Evolutionary conservation across 225 moss, liverwort and hornwort genomes (phyloP).

Genomic region (Asterella californica): DNA sequence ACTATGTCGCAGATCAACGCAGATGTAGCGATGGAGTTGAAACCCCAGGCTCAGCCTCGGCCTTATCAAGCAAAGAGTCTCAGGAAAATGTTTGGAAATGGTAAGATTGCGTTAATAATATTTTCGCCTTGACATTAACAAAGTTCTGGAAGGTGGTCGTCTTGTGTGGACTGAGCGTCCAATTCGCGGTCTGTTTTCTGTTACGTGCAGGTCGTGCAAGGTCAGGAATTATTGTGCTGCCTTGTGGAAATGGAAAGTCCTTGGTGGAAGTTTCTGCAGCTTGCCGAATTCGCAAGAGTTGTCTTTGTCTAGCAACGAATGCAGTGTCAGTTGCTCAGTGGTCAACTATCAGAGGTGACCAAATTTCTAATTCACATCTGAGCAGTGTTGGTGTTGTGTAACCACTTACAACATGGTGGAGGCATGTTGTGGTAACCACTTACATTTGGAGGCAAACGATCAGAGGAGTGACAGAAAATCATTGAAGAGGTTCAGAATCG

Average conservation of each 20-base stretch:
- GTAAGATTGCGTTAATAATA: slow-evolving; percentile 25
- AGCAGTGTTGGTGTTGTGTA: slow-evolving; percentile 92
- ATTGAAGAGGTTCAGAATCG: slow-evolving; percentile 96
- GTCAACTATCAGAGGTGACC: slow-evolving; percentile 92
- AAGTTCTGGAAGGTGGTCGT: not conserved
- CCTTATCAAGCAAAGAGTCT: slow-evolving; percentile 98
- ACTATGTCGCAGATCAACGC: slow-evolving; percentile 96
- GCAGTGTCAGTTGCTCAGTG: slow-evolving; percentile 99
- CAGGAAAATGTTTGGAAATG: slow-evolving; percentile 99
- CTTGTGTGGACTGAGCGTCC: not conserved
- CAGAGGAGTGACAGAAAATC: slow-evolving; percentile 97
- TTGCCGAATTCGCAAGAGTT: slow-evolving; percentile 92
- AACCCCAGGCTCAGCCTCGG: slow-evolving; percentile 98
- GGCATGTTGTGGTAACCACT: too few species aligned
- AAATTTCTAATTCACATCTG: slow-evolving; percentile 96
- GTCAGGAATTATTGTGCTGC: slow-evolving; percentile 97
- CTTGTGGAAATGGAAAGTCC: slow-evolving; percentile 99
- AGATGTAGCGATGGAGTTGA: slow-evolving; percentile 82
- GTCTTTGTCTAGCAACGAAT: slow-evolving; percentile 92
- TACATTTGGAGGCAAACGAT: slow-evolving; percentile 96
- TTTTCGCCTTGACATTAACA: not conserved
- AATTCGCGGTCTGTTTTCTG: not conserved
- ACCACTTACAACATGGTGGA: slow-evolving; percentile 99
- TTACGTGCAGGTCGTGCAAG: slow-evolving; percentile 78
- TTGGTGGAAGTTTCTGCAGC: slow-evolving; percentile 99